Conservation (phyloP, 768 basidiomycete genomes). For the Rhizopogon sp. region DNA sequence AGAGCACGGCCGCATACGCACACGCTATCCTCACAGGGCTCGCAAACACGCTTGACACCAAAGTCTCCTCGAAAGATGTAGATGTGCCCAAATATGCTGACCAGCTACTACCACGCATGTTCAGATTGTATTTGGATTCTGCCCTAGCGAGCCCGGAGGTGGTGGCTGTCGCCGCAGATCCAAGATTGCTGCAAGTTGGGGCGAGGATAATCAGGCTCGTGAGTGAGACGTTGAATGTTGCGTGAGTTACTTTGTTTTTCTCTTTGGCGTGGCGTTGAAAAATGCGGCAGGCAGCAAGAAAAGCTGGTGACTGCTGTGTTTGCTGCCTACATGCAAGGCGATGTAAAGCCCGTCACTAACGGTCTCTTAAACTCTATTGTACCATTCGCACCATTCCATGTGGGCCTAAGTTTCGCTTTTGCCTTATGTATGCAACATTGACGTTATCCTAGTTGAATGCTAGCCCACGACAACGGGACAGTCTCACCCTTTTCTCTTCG, state of each 20-base stretch:
- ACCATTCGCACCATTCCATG: slow-evolving; percentile 48
- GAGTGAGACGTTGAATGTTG: slow-evolving; percentile 52
- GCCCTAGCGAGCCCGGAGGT: slow-evolving; percentile 22
- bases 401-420: slow-evolving; percentile 21
- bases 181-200: slow-evolving; percentile 34
- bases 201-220: slow-evolving; percentile 66
- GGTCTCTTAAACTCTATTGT: slow-evolving; percentile 41
- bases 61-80: slow-evolving; percentile 48
- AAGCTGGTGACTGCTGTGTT: slow-evolving; percentile 41
- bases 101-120: slow-evolving; percentile 65
- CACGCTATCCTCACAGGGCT: slow-evolving; percentile 78
- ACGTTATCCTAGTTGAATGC: slow-evolving; percentile 11
- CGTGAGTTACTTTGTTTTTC: slow-evolving; percentile 46
- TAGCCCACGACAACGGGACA: slow-evolving; percentile 46
- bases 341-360: slow-evolving; percentile 45
- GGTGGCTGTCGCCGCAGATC: slow-evolving; percentile 30
- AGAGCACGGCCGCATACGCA: slow-evolving; percentile 76
- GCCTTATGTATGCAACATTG: not conserved
- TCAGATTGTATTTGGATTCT: slow-evolving; percentile 52
- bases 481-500: slow-evolving; percentile 63
- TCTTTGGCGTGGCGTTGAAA: not conserved
- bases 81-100: slow-evolving; percentile 85
- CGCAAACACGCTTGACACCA: slow-evolving; percentile 50
- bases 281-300: slow-evolving; percentile 51
- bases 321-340: slow-evolving; percentile 36